These are phyloP conservation scores for Fusarium proliferatum DNA, from an alignment of 2,329 filamentous ascomycete genomes.

Conservation along the genomic window DNA sequence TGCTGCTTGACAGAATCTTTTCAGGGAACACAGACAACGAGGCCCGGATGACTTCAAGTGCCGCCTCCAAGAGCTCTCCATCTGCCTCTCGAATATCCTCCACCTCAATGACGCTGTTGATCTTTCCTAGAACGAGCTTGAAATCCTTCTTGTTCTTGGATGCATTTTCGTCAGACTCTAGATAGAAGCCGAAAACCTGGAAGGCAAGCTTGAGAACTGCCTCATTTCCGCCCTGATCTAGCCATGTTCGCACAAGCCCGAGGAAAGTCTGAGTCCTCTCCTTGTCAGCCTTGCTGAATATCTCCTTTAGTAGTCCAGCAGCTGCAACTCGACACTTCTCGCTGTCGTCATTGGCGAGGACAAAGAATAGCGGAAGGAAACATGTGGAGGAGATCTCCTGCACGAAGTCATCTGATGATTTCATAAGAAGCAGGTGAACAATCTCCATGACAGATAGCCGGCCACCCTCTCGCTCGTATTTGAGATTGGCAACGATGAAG, in stretches of 20 bases:
- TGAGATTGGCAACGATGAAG: slow-evolving; percentile 90
- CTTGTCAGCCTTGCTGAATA: slow-evolving; percentile 81
- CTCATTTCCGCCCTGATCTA: slow-evolving; percentile 78
- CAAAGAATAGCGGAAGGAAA: slow-evolving; percentile 87
- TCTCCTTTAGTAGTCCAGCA: slow-evolving; percentile 79
- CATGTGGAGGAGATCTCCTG: slow-evolving; percentile 84
- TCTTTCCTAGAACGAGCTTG: slow-evolving; percentile 67
- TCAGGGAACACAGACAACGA: slow-evolving; percentile 75
- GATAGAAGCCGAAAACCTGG: slow-evolving; percentile 85
- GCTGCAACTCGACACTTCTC: slow-evolving; percentile 87
- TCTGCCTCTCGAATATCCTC: slow-evolving; percentile 66
- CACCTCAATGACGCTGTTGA: slow-evolving; percentile 64
- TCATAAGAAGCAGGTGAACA: slow-evolving; percentile 85
- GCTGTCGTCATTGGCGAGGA: slow-evolving; percentile 89
- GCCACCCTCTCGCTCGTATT: slow-evolving; percentile 89
- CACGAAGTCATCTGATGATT: slow-evolving; percentile 82
- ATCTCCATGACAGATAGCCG: slow-evolving; percentile 94
- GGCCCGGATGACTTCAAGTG: slow-evolving; percentile 75
- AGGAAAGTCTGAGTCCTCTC: slow-evolving; percentile 79
- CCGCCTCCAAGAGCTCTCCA: slow-evolving; percentile 79
- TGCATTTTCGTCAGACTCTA: slow-evolving; percentile 73
- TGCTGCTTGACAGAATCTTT: slow-evolving; percentile 68
- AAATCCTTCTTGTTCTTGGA: slow-evolving; percentile 75
- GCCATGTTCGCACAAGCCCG: slow-evolving; percentile 77
- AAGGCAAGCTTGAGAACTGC: slow-evolving; percentile 79